Evolutionary conservation across 2,329 filamentous ascomycete species (phyloP).

Genomic region (Blastomyces silverae): DNA sequence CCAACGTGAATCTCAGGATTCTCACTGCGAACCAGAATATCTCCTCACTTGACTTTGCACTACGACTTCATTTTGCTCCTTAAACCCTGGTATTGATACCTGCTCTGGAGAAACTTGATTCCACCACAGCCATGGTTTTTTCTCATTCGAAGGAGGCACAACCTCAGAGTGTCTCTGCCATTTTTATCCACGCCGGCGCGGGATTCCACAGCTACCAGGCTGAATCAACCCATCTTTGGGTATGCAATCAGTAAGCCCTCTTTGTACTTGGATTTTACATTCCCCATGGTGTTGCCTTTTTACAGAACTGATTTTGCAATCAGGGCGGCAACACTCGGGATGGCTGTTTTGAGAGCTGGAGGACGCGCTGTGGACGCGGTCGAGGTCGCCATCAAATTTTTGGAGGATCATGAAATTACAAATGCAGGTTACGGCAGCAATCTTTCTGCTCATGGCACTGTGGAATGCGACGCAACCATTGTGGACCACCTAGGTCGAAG

Average conservation of each 20-base stretch:
- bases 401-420: constrained; percentile 93
- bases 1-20: not conserved
- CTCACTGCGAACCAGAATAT: not conserved
- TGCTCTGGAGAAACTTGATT: not conserved
- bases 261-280: not conserved
- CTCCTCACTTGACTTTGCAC: not conserved
- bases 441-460: constrained; percentile 77
- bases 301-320: not conserved
- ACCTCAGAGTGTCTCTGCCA: constrained; percentile 55
- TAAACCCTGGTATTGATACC: not conserved
- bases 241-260: constrained; percentile 72
- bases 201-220: constrained; percentile 88
- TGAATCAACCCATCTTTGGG: constrained; percentile 73
- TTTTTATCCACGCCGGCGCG: constrained; percentile 93
- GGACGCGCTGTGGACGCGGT: constrained; percentile 79
- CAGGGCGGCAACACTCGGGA: constrained; percentile 76
- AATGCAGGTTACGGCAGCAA: constrained; percentile 97
- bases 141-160: constrained; percentile 3
- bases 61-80: not conserved
- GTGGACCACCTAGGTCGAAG: constrained; percentile 87
- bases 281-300: constrained; percentile 19
- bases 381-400: constrained; percentile 75
- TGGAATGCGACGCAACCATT: constrained; percentile 91
- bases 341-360: constrained; percentile 71
- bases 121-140: constrained; percentile 9